A percentile compares a stretch with the other conserved stretches of the same genome.
Evolutionary conservation across 1,284 basidiomycete species (phyloP).

Genomic region (Naganishia liquefaciens): DNA sequence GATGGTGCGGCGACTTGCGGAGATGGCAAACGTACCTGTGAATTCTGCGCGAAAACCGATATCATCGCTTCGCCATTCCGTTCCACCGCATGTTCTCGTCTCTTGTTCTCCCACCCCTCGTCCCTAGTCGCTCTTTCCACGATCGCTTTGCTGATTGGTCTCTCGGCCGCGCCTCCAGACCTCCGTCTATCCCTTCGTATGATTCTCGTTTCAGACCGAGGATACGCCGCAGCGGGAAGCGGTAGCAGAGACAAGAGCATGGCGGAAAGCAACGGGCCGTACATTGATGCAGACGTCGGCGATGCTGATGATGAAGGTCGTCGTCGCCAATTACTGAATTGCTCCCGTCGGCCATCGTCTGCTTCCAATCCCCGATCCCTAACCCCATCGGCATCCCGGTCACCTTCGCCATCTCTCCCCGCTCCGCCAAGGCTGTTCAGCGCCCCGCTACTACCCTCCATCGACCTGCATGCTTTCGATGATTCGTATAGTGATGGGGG

Average conservation of each 20-base stretch:
- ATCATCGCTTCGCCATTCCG: neutral
- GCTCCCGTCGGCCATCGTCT: neutral
- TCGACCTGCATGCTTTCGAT: constrained; percentile 16
- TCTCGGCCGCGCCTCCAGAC: constrained; percentile 1
- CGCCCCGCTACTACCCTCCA: constrained; percentile 21
- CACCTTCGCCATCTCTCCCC: neutral
- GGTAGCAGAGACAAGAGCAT: constrained; percentile 8
- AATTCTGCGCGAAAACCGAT: neutral
- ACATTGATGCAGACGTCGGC: neutral
- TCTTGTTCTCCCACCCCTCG: neutral
- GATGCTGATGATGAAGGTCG: neutral
- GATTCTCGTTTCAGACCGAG: constrained; percentile 1
- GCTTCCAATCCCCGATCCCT: neutral
- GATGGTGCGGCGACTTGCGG: neutral
- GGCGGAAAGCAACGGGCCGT: constrained; percentile 5
- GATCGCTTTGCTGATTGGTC: neutral
- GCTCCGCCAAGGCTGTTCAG: neutral
- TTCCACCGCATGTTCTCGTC: neutral
- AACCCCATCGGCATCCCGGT: neutral
- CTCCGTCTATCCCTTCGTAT: constrained; percentile 15
- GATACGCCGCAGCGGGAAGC: constrained; percentile 13
- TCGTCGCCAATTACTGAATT: neutral
- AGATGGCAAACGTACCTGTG: constrained; percentile 9
- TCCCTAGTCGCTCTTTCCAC: neutral
- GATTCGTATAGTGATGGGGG: too few relatives aligned